Evolutionary conservation across 805 yeast species (phyloP), one percentile per base, ranked within the genome.

Genomic region (Kodamaea lidongshanica): DNA sequence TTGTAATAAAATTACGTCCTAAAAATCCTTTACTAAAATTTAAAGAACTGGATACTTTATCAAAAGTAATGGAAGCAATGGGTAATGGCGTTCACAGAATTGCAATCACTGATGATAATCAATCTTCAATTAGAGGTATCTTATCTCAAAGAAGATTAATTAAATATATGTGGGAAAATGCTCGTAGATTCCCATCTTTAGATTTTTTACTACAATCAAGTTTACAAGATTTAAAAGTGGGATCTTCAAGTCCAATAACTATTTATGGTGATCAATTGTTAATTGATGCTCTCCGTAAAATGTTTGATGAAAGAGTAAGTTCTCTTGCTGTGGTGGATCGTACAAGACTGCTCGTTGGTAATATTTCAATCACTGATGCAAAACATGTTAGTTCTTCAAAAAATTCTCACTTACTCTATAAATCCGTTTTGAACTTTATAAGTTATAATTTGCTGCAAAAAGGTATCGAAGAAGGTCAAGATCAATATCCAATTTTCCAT

Each of bases 1-100:
- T 87, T 57, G 94, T 88, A 19, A 78, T 87, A 28, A 78, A 77
- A 45, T 61, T 92, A 38, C 80, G 89, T 13, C 87, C 86, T 18
- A 88, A 88, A 51, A 89, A 86, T 48, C 95, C 95, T 3, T 86
- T 88, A 49, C 70, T 82, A 38, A 82, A 84, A 49, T 63, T 92
- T 35, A 72, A 76, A 25, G 87, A 84, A 45, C 42, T 58, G 13
- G 87, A 80, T 33, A 72, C 77, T 12, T 61, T 89, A 30, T 67
- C 79, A 23, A 70, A 74, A 4, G 96, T 85, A 2, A 82, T 84
- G 45, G 94, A 86, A 54, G 77, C 83, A 8, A 65, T 89, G 38
- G 97, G 96, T n/a, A 74, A 83, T 22, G 98, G 98, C 12, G 95
- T 88, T 3, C 98, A 92, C 59, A 70, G 98, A 50, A 75, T 89